phyloP scores from a whole-genome alignment of 495 filamentous ascomycete species.

The Darksidea phi region DNA sequence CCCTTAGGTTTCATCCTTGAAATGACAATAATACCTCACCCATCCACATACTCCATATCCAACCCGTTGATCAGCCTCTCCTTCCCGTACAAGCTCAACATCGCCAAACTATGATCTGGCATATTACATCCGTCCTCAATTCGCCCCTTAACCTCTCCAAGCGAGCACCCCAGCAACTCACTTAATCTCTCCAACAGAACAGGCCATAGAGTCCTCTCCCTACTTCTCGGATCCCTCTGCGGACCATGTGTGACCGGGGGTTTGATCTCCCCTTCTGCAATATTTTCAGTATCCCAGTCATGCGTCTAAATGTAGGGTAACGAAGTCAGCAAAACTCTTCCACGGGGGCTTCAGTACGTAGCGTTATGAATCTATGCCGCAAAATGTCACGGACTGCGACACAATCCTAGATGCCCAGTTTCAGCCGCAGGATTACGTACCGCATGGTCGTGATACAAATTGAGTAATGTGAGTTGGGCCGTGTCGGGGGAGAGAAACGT shows the following conservation, averaged over 20 bases:
- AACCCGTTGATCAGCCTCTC: conserved; percentile 5
- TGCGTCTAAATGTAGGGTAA: too few relatives aligned
- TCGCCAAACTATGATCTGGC: conserved; percentile 14
- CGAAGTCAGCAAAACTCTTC: too few relatives aligned
- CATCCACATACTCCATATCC: conserved; percentile 47
- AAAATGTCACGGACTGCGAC: too few relatives aligned
- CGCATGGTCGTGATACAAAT: conserved; percentile 24
- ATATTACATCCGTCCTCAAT: conserved; percentile 2
- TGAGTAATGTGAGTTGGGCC: conserved; percentile 9
- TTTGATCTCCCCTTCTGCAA: not conserved
- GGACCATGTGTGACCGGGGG: conserved; percentile 21
- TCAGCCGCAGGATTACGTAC: too few relatives aligned
- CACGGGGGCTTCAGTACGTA: too few relatives aligned
- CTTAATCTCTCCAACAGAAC: conserved; percentile 17
- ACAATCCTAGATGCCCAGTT: too few relatives aligned
- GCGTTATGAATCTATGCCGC: too few relatives aligned
- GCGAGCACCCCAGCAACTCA: not conserved
- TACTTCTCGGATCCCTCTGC: not conserved
- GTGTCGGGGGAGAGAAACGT: conserved; percentile 1
- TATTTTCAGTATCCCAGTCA: conserved; percentile 1
- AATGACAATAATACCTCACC: conserved; percentile 55
- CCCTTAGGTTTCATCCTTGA: too few relatives aligned
- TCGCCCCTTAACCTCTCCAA: not conserved
- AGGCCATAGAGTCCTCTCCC: not conserved
- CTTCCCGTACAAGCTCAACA: conserved; percentile 11